Base-by-base conservation (phyloP, 345 rosid species). In the Gossypium mustelinum region DNA sequence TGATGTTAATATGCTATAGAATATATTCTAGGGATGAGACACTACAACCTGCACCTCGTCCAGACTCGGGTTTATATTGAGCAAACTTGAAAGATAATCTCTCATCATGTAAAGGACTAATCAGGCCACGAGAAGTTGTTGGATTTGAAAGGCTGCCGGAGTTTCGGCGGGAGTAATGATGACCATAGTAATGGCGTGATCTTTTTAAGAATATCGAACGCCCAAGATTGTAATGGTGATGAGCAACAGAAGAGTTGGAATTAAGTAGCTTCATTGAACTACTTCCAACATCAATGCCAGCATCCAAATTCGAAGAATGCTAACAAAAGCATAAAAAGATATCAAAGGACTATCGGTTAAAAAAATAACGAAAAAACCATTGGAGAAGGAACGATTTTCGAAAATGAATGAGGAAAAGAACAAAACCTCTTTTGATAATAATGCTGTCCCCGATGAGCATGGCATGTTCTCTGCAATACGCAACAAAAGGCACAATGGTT, bases 171-270 rank as follows among this genome's bases (percentile, higher is more conserved):
- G 89, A 81, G 80, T 84, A 85, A 9, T 87, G 94, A 67, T 85
- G 90, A 22, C 90, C 85, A 69, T 82, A 82, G 79, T 82, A 71
- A 76, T 89, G 86, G 20, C 88, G 89, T 11, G 90, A 81, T 56
- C 92, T 86, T 72, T 89, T 89, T 73, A 88, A 79, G 80, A 85
- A 81, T 27, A 89, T 54, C 55, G 90, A 78, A 29, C 84, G 86
- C 25, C 88, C 79, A 59, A 81, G 84, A 78, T 79, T 82, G 50
- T 62, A 81, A 67, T 62, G 76, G 76, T 86, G 83, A 84, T 58
- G 63, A 58, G 63, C 34, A 58, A 58, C 63, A 58, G 63, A 58
- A 22, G 63, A 58, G 63, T 24, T 58, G 17, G 65, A 70, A 72
- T 77, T 80, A 57, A 83, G 73, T 58, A 77, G 75, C 85, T 84